Evolutionary conservation across 2,329 filamentous ascomycete genomes (phyloP), one percentile per base, ranked within the genome.

Genomic region (Meredithiella fracta): DNA sequence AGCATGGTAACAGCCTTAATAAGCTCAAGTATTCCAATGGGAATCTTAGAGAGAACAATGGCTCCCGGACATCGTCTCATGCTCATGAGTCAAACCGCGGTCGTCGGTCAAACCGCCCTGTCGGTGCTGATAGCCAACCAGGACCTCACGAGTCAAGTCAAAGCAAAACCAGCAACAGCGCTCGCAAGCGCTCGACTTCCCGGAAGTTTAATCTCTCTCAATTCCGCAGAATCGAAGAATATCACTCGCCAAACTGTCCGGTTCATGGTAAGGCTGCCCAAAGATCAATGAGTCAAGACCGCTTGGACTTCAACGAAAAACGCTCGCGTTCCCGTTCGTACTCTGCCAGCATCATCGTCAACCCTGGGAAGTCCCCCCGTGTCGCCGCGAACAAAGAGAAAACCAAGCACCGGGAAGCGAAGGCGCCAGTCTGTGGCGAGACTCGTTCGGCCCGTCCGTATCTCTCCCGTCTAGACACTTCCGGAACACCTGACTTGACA

Each of bases 191-290:
- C 2, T 58, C 51, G 6, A 34, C 47, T 26, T 55, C 47, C 1
- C 57, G 53, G 6, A 29, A 37, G 11, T 26, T 58, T 0, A 52
- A 60, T 11, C 26, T 60, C 3, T 57, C 59, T 0, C 57, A 59
- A 26, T 60, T 60, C 37, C 54, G 53, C 8, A 20, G 49, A 6
- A 54, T 60, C 15, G 59, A 60, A 34, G 59, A 60, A 23, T 59
- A 57, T 38, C 53, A 47, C 1, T 55, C 54, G 11, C 47, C 44
- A 1, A 50, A 57, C 31, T 60, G 59, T 31, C 59, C 59, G n/a
- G 47, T 60, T 31, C 59, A 60, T 51, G 54, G 59, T 8, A 38
- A 31, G 5, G 38, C 34, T n/a, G 8, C 17, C 20, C 2, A 11
- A n/a, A n/a, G 26, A 5, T 51, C 56, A 2, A 11, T 17, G 2